Percentiles rank a stretch among this genome's conserved stretches.
Conservation (phyloP, 805 yeast species). For the Candida saitoana region DNA sequence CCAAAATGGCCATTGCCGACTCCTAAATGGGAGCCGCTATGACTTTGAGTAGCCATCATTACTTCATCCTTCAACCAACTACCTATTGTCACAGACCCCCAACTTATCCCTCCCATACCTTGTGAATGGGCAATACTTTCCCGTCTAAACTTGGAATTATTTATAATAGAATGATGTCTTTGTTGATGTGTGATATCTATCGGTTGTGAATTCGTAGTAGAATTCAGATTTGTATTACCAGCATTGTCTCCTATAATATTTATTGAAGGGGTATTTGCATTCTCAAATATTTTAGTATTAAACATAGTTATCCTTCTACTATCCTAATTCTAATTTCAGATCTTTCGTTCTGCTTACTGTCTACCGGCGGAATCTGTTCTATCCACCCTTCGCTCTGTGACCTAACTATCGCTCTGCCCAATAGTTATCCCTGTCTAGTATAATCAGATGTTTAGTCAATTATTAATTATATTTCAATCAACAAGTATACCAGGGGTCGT, state of each 20-base stretch:
- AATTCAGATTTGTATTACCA: conserved; percentile 5
- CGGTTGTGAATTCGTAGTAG: conserved; percentile 32
- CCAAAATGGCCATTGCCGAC: conserved; percentile 8
- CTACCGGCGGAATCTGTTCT: not conserved
- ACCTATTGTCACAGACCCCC: conserved; percentile 95
- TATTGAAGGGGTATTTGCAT: conserved; percentile 12
- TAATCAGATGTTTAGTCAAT: not conserved
- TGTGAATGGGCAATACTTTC: conserved; percentile 94
- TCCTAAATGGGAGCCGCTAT: conserved; percentile 5
- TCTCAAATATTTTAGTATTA: conserved; percentile 41
- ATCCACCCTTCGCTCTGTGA: not conserved
- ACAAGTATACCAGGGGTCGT: not conserved
- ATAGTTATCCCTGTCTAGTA: not conserved
- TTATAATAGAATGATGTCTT: conserved; percentile 35
- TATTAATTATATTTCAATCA: not conserved
- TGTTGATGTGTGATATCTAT: conserved; percentile 40
- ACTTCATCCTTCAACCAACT: conserved; percentile 95
- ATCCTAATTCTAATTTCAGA: not conserved
- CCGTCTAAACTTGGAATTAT: conserved; percentile 56
- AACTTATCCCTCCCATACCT: conserved; percentile 96
- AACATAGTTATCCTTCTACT: conserved; percentile 24
- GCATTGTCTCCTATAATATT: conserved; percentile 8
- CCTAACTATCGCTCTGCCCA: not conserved
- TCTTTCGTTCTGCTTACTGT: conserved; percentile 1
- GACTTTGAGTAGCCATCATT: conserved; percentile 44